Percentiles rank a stretch among this genome's conserved stretches.
These are phyloP conservation scores for Talaromyces pinophilus DNA, from an alignment of 2,329 filamentous ascomycete genomes.

Conservation along the genomic window DNA sequence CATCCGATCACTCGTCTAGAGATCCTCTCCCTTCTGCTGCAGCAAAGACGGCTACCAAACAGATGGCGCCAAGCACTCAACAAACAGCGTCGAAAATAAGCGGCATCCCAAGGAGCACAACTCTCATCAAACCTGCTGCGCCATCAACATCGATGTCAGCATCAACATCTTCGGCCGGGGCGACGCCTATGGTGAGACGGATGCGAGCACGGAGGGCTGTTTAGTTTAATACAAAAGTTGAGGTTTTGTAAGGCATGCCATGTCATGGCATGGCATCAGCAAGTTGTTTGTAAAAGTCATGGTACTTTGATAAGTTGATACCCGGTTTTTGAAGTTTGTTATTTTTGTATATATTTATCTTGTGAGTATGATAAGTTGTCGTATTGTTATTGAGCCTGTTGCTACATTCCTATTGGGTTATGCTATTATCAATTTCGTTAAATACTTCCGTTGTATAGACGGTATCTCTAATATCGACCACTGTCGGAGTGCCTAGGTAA, in stretches of 20 bases:
- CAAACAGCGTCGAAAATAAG: slow-evolving; percentile 26
- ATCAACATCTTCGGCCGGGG: slow-evolving; percentile 33
- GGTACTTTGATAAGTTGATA: slow-evolving; percentile 4
- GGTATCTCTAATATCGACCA: neutral
- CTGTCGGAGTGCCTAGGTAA: neutral
- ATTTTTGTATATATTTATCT: slow-evolving; percentile 5
- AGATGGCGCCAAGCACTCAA: slow-evolving; percentile 19
- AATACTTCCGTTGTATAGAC: neutral
- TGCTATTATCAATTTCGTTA: neutral
- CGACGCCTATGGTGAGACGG: slow-evolving; percentile 39
- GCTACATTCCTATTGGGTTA: neutral
- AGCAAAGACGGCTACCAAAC: neutral
- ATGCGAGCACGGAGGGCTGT: slow-evolving; percentile 30
- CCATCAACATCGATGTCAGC: slow-evolving; percentile 16
- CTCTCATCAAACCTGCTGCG: slow-evolving; percentile 30
- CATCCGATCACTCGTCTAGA: slow-evolving; percentile 4
- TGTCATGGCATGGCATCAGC: neutral
- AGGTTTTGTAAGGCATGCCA: neutral
- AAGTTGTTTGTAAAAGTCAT: neutral
- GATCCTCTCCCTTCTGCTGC: neutral
- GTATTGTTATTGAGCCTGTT: neutral
- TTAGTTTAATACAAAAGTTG: neutral
- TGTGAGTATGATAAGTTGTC: neutral
- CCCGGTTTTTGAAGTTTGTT: slow-evolving; percentile 7
- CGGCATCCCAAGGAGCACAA: slow-evolving; percentile 31